phyloP scores from a whole-genome alignment of 192 early-diverging fungal genomes.

The Backusella sp. region DNA sequence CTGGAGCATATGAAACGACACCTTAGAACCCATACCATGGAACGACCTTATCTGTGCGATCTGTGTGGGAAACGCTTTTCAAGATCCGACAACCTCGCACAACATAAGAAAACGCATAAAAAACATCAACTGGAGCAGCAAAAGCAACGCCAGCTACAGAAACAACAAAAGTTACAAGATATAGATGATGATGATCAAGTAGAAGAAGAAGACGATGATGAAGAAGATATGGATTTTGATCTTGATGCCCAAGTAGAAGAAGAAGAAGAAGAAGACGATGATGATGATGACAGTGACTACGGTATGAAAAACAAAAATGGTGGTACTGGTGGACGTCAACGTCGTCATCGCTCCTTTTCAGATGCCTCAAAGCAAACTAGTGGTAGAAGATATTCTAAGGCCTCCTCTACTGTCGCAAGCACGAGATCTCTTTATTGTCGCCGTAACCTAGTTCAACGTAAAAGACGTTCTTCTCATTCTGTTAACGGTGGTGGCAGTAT shows the following conservation, averaged over 20 bases:
- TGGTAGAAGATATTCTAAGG: neutral
- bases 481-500: neutral
- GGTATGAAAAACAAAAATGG: neutral
- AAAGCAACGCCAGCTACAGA: neutral
- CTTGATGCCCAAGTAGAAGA: neutral
- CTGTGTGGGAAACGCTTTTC: conserved; percentile 60
- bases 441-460: neutral
- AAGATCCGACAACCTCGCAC: conserved; percentile 57
- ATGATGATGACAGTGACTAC: neutral
- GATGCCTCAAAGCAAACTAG: neutral
- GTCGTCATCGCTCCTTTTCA: neutral
- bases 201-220: neutral
- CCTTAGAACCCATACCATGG: conserved; percentile 58
- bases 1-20: conserved; percentile 60
- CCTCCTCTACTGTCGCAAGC: neutral
- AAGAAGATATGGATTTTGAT: neutral
- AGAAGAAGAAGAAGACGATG: neutral
- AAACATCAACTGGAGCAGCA: neutral
- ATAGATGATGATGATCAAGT: neutral
- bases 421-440: neutral
- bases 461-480: neutral
- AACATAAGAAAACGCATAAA: conserved; percentile 58
- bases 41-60: conserved; percentile 55
- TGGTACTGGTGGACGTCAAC: neutral
- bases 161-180: neutral